Evolutionary conservation across 2,329 filamentous ascomycete genomes (phyloP).

Genomic region (Cercospora sp.): DNA sequence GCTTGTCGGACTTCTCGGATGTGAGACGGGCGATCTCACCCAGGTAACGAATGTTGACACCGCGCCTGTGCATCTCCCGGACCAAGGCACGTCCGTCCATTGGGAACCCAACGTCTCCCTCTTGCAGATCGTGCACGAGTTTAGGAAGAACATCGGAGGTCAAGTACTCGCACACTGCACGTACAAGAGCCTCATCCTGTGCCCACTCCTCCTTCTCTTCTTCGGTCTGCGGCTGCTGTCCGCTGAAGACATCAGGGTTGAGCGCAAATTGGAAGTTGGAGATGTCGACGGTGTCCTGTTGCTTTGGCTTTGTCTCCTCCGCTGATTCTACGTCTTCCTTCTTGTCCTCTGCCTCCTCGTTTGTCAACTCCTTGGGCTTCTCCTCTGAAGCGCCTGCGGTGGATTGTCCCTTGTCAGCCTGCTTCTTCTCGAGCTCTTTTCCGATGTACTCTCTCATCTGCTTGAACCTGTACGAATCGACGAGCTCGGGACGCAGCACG

Average conservation of each 20-base stretch:
- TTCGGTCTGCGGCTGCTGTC: slow-evolving; percentile 83
- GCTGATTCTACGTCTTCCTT: slow-evolving; percentile 21
- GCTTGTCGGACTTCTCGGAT: slow-evolving; percentile 58
- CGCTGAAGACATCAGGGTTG: slow-evolving; percentile 94
- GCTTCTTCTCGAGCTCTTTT: slow-evolving; percentile 68
- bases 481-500: slow-evolving; percentile 82
- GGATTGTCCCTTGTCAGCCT: slow-evolving; percentile 36
- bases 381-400: slow-evolving; percentile 21
- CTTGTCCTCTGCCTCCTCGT: slow-evolving; percentile 34
- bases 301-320: slow-evolving; percentile 36
- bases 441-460: slow-evolving; percentile 90
- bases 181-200: slow-evolving; percentile 84
- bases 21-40: slow-evolving; percentile 73
- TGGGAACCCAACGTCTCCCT: slow-evolving; percentile 93
- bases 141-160: slow-evolving; percentile 77
- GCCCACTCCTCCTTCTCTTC: slow-evolving; percentile 83
- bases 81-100: slow-evolving; percentile 96
- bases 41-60: slow-evolving; percentile 96
- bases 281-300: slow-evolving; percentile 74
- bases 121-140: slow-evolving; percentile 80
- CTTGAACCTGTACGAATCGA: slow-evolving; percentile 79
- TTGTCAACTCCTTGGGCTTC: slow-evolving; percentile 33
- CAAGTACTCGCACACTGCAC: slow-evolving; percentile 77
- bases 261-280: slow-evolving; percentile 83
- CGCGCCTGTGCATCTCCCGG: slow-evolving; percentile 88